Conservation (phyloP, 352 stramenopile genomes). For the Phytophthora citricola region DNA sequence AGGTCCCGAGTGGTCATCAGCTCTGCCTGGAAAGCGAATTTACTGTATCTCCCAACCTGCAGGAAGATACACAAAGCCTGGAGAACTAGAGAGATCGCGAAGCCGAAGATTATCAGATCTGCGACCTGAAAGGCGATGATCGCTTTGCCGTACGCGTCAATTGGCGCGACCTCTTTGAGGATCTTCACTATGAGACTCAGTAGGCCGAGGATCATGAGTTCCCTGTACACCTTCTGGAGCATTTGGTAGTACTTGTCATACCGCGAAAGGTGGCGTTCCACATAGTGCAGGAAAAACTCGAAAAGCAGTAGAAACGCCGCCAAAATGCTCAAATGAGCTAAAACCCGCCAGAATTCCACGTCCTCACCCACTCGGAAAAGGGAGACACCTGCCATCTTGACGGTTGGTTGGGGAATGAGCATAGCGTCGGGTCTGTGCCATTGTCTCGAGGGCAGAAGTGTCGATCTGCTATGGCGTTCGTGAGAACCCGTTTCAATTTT, state of each 20-base stretch:
- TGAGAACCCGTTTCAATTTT: constrained; percentile 12
- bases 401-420: constrained; percentile 16
- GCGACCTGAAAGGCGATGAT: constrained; percentile 60
- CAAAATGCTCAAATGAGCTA: constrained; percentile 54
- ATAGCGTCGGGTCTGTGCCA: background rate
- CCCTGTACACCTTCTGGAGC: constrained; percentile 63
- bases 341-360: constrained; percentile 60
- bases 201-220: constrained; percentile 68
- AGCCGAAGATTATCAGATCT: constrained; percentile 59
- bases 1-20: constrained; percentile 48
- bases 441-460: background rate
- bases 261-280: constrained; percentile 44
- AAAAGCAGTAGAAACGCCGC: constrained; percentile 50
- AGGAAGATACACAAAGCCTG: constrained; percentile 54
- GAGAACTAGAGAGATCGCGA: constrained; percentile 54
- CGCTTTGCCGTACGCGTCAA: constrained; percentile 30
- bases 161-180: constrained; percentile 39
- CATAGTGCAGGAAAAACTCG: constrained; percentile 46
- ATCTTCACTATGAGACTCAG: constrained; percentile 58
- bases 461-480: background rate
- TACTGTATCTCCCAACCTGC: constrained; percentile 37
- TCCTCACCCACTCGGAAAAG: constrained; percentile 66
- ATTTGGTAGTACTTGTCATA: constrained; percentile 72
- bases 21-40: constrained; percentile 35
- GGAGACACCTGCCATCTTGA: constrained; percentile 38